phyloP scores from a whole-genome alignment of 441 rosid species.

The Populus trichocarpa region DNA sequence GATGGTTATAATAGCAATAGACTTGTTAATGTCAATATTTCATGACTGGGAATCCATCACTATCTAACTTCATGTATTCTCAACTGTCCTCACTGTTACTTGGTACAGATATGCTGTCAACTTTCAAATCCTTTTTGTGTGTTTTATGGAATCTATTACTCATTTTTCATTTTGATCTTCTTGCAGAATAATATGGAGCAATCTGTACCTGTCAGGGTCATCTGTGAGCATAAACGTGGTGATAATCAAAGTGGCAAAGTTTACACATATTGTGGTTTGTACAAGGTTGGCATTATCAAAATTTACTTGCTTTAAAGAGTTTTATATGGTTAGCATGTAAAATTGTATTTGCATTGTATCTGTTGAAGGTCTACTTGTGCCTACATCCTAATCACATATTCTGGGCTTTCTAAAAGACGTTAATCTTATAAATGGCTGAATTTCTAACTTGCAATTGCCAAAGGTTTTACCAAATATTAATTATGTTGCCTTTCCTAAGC shows the following conservation, averaged over 20 bases:
- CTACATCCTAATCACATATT: neutral
- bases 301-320: neutral
- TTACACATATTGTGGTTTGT: constrained; percentile 45
- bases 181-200: constrained; percentile 43
- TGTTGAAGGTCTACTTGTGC: neutral
- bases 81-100: neutral
- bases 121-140: neutral
- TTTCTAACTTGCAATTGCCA: neutral
- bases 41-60: neutral
- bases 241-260: constrained; percentile 21
- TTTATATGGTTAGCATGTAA: neutral
- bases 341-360: neutral
- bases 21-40: neutral
- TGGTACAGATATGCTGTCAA: neutral
- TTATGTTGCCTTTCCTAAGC: neutral
- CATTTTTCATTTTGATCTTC: neutral
- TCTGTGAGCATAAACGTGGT: constrained; percentile 27
- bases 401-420: neutral
- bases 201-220: constrained; percentile 41
- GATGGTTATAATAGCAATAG: neutral
- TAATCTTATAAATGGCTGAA: neutral
- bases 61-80: neutral
- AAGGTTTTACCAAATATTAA: neutral
- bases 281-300: constrained; percentile 31
- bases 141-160: neutral